These are phyloP conservation scores for Cucurbitaria berberidis DNA, from an alignment of 2,329 filamentous ascomycete species.

Conservation along the genomic window DNA sequence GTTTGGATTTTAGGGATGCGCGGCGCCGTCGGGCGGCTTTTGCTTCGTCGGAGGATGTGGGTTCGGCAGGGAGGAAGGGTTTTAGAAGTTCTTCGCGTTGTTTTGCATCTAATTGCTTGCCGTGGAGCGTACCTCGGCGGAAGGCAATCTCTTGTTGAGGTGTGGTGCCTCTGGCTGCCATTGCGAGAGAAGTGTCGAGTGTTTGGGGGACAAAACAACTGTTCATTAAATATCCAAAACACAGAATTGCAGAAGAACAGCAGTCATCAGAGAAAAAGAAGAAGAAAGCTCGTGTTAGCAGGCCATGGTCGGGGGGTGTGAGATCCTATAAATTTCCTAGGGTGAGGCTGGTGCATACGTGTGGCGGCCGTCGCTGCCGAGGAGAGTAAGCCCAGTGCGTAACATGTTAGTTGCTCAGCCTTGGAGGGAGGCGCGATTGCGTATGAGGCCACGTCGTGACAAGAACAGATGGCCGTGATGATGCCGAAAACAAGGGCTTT, in stretches of 20 bases:
- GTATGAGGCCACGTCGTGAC: constrained; percentile 27
- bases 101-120: constrained; percentile 50
- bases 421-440: constrained; percentile 39
- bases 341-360: constrained; percentile 40
- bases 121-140: constrained; percentile 44
- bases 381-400: constrained; percentile 27
- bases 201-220: constrained; percentile 7
- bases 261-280: neutral
- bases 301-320: constrained; percentile 17
- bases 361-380: constrained; percentile 36
- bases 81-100: constrained; percentile 61
- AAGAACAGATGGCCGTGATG: constrained; percentile 17
- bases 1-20: constrained; percentile 20
- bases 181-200: constrained; percentile 23
- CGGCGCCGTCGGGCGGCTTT: constrained; percentile 21
- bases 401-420: constrained; percentile 39
- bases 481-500: constrained; percentile 2
- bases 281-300: constrained; percentile 13
- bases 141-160: constrained; percentile 42
- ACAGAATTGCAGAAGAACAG: neutral
- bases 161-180: constrained; percentile 43
- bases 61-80: constrained; percentile 59
- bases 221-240: neutral
- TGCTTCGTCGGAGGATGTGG: constrained; percentile 33
- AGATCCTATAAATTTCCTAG: constrained; percentile 28